Evolutionary conservation across 2,329 filamentous ascomycete species (phyloP).

Genomic region (Fusarium napiforme): DNA sequence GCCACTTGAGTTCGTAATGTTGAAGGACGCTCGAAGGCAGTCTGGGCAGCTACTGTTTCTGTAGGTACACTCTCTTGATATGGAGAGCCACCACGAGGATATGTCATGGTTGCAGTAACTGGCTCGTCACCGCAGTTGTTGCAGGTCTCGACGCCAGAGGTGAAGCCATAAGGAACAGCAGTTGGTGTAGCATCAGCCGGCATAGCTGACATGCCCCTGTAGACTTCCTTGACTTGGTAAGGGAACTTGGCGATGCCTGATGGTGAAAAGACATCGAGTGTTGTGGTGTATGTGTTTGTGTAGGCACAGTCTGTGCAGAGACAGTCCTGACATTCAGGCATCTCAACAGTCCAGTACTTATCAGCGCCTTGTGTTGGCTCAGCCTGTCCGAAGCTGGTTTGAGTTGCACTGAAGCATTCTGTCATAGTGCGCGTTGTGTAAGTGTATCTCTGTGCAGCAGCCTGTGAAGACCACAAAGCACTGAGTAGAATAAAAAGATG

Average conservation of each 20-base stretch:
- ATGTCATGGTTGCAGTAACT: slow-evolving; percentile 42
- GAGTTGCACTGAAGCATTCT: slow-evolving; percentile 41
- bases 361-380: slow-evolving; percentile 38
- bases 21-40: slow-evolving; percentile 18
- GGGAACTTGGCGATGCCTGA: slow-evolving; percentile 30
- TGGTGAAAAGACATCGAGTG: slow-evolving; percentile 39
- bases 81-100: slow-evolving; percentile 39
- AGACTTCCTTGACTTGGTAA: slow-evolving; percentile 42
- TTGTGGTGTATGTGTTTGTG: slow-evolving; percentile 41
- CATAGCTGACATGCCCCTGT: slow-evolving; percentile 41
- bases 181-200: slow-evolving; percentile 33
- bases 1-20: slow-evolving; percentile 27
- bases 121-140: slow-evolving; percentile 36
- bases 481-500: slow-evolving; percentile 10
- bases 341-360: slow-evolving; percentile 37
- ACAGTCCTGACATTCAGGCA: slow-evolving; percentile 43
- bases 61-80: slow-evolving; percentile 27
- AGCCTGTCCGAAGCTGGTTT: slow-evolving; percentile 38
- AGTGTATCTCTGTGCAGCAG: slow-evolving; percentile 38
- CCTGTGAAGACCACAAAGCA: slow-evolving; percentile 17
- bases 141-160: slow-evolving; percentile 31
- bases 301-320: slow-evolving; percentile 35
- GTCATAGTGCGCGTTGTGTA: slow-evolving; percentile 42
- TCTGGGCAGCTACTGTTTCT: slow-evolving; percentile 9
- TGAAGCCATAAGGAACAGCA: slow-evolving; percentile 40